Percentiles rank a stretch among this genome's conserved stretches.
Evolutionary conservation across 225 moss, liverwort and hornwort species (phyloP).

Genomic region (Neckera pumila): DNA sequence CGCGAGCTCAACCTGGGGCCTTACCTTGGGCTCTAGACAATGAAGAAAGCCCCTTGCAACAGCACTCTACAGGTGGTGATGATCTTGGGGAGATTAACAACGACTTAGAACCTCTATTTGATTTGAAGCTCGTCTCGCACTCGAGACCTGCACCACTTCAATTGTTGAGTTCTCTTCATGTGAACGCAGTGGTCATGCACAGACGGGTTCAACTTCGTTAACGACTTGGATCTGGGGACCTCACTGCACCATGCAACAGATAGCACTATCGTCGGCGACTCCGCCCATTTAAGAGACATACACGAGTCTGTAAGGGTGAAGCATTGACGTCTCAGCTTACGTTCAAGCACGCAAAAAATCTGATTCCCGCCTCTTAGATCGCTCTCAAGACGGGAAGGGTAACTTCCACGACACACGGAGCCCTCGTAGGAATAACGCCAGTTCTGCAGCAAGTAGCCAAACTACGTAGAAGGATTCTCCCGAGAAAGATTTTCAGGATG

Average conservation of each 20-base stretch:
- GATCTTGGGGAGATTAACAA: neutral
- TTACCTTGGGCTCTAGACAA: neutral
- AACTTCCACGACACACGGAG: neutral
- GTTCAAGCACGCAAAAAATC: neutral
- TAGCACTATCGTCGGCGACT: neutral
- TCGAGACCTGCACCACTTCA: slow-evolving; percentile 41
- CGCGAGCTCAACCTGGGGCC: neutral
- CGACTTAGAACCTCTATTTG: slow-evolving; percentile 6
- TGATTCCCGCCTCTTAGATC: slow-evolving; percentile 3
- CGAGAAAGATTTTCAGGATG: neutral
- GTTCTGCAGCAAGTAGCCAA: neutral
- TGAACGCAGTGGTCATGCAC: slow-evolving; percentile 10
- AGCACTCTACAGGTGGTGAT: neutral
- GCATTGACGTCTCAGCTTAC: slow-evolving; percentile 5
- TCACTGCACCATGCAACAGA: neutral
- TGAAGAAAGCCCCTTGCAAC: neutral
- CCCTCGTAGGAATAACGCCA: neutral
- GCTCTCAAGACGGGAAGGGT: neutral
- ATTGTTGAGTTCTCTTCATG: slow-evolving; percentile 42
- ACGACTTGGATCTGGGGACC: slow-evolving; percentile 1
- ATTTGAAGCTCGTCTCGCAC: slow-evolving; percentile 39
- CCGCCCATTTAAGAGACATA: neutral
- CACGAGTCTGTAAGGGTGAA: neutral
- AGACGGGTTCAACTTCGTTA: neutral
- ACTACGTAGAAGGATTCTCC: neutral